Percentiles rank a stretch among this genome's conserved stretches.
phyloP scores from a whole-genome alignment of 1,139 yeast species.

The Geotrichum cucujoidarum region DNA sequence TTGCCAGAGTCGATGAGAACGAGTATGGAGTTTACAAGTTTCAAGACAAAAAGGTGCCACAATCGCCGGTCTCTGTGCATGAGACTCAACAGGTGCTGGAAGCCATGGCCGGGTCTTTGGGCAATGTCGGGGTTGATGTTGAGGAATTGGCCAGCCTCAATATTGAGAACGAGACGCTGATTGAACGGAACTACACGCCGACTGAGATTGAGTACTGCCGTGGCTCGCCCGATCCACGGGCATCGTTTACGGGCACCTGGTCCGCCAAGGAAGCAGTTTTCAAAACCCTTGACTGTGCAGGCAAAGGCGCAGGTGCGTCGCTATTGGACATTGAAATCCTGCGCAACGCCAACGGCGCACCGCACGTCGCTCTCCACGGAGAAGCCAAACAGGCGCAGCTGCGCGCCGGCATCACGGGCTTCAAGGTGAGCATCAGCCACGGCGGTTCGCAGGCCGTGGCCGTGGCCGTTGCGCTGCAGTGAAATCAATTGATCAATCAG shows the following conservation, averaged over 20 bases:
- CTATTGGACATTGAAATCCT: constrained; percentile 83
- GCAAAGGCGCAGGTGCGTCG: constrained; percentile 93
- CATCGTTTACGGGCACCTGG: constrained; percentile 97
- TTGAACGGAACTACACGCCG: constrained; percentile 84
- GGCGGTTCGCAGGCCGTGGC: constrained; percentile 97
- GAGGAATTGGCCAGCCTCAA: constrained; percentile 80
- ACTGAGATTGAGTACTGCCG: constrained; percentile 73
- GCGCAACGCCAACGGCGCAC: constrained; percentile 74
- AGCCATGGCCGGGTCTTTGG: constrained; percentile 37
- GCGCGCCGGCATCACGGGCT: constrained; percentile 59
- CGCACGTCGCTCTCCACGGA: constrained; percentile 70
- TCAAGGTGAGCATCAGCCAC: constrained; percentile 88
- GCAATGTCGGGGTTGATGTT: constrained; percentile 94
- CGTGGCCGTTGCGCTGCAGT: constrained; percentile 84
- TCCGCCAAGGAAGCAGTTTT: constrained; percentile 98
- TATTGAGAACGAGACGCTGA: constrained; percentile 76
- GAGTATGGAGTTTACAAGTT: constrained; percentile 52
- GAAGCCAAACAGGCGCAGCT: constrained; percentile 68
- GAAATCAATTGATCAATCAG: constrained; percentile 49
- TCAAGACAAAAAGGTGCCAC: constrained; percentile 38
- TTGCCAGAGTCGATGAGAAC: constrained; percentile 65
- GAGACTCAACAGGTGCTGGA: constrained; percentile 40
- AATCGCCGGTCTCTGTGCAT: constrained; percentile 33
- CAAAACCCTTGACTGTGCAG: constrained; percentile 84
- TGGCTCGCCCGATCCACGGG: constrained; percentile 62